A percentile compares a stretch with the other conserved stretches of the same genome.
phyloP scores from a whole-genome alignment of 2,329 filamentous ascomycete species.

The Hymenoscyphus fraxineus region DNA sequence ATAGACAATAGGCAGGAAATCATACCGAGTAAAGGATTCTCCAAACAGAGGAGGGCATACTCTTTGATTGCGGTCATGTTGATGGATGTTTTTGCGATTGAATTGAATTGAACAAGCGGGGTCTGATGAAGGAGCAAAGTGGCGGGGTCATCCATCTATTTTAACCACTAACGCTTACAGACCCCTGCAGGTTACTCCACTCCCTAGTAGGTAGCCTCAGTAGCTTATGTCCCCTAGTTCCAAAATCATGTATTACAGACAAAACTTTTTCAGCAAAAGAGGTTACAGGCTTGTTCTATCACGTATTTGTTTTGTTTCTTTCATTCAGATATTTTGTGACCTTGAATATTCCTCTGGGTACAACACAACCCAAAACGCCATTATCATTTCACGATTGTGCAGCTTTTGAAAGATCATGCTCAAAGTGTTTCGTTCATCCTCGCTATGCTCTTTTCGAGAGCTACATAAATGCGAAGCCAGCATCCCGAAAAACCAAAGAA shows the following conservation, averaged over 20 bases:
- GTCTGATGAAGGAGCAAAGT: neutral
- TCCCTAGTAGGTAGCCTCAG: no score
- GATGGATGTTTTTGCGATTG: conserved; percentile 16
- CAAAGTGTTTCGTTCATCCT: conserved; percentile 33
- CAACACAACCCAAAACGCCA: conserved; percentile 4
- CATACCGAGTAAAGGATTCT: conserved; percentile 94
- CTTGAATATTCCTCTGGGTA: neutral
- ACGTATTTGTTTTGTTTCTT: neutral
- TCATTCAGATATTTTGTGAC: neutral
- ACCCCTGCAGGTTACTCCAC: neutral
- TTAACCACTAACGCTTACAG: neutral
- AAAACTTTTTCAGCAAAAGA: neutral
- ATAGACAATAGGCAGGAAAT: neutral
- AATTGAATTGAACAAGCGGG: neutral
- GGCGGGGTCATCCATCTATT: conserved; percentile 3
- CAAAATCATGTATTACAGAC: neutral
- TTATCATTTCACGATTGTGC: neutral
- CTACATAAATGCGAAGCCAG: conserved; percentile 36
- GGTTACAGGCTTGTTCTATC: neutral
- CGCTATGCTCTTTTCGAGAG: conserved; percentile 34
- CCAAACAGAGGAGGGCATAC: conserved; percentile 86
- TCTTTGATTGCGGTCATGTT: conserved; percentile 73
- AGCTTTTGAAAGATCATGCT: conserved; percentile 6
- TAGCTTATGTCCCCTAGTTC: neutral
- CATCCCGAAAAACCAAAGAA: conserved; percentile 33